Conservation (phyloP, 2,329 filamentous ascomycete species). For the Colletotrichum sp. region DNA sequence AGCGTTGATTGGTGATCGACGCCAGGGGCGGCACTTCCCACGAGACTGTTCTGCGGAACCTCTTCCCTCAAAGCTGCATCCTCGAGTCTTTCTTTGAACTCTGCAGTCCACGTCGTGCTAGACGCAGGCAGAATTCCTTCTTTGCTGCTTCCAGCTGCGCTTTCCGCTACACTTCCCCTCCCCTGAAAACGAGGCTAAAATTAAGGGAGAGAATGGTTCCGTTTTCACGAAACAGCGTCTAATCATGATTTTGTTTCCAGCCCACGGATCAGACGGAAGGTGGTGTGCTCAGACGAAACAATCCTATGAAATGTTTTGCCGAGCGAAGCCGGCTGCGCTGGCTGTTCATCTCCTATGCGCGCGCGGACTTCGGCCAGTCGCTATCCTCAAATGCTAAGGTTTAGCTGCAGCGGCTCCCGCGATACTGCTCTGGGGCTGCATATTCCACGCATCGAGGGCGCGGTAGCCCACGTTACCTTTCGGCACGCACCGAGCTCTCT, state of each 20-base stretch:
- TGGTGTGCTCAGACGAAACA: slow-evolving; percentile 2
- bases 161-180: background rate
- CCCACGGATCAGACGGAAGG: background rate
- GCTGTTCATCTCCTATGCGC: background rate
- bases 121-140: background rate
- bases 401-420: background rate
- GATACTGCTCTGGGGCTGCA: background rate
- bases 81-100: background rate
- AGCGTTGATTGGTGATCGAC: background rate
- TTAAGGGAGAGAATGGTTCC: background rate
- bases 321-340: background rate
- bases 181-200: background rate
- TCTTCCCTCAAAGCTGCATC: background rate
- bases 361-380: background rate
- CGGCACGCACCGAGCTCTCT: background rate
- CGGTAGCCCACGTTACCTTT: background rate
- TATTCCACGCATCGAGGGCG: background rate
- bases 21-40: background rate
- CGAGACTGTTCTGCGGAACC: background rate
- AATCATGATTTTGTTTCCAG: background rate
- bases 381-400: background rate
- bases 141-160: background rate
- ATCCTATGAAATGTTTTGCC: background rate
- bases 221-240: background rate
- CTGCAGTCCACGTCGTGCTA: background rate